Base-by-base conservation (phyloP, 192 early-diverging fungal species). In the Coemansia sp. region DNA sequence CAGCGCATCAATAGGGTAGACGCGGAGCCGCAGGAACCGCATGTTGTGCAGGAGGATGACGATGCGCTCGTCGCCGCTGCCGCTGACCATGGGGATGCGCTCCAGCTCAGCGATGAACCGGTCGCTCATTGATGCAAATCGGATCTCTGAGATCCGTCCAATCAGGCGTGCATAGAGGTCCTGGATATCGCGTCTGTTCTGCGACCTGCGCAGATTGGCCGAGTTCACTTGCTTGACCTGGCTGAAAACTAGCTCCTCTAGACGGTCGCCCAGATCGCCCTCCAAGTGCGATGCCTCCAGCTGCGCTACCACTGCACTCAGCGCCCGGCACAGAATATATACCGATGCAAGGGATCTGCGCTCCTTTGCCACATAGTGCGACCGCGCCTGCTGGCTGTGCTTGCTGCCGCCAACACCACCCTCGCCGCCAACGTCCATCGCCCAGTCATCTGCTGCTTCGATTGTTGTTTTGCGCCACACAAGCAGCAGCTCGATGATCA, bases 191-290 rank as follows among this genome's bases (percentile, higher is more conserved):
- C 87, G 86, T 14, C 91, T 85, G 70, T 93, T 95, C 11, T 85
- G 77, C 11, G 90, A 91, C 23, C 87, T 70, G 47, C 87, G 75
- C 55, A 92, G 78, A 14, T 83, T 80, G 19, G 89, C 88, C 6
- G 94, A 90, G 65, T 96, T 92, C 19, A 88, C 84, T 45, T 90
- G 90, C 59, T 86, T 86, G 28, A 99, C 73, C 67, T 97, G 96
- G 27, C 83, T 87, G 73, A 99, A 98, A 19, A 94, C 89, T 37
- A 96, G 88, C 67, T 96, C 93, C 79, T 99, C 97, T 25, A 98
- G 72, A 54, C 91, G 88, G 31, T 85, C 87, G 1, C 92, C 96
- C 7, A 95, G 74, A 40, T 93, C 89, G 42, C 93, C 87, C 11
- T 88, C 87, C 20, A 98, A 58, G 13, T 86, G 83, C 37, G 87